Evolutionary conservation across 2,329 filamentous ascomycete genomes (phyloP), one percentile per base, ranked within the genome.

Genomic region (Grosmannia huntii): DNA sequence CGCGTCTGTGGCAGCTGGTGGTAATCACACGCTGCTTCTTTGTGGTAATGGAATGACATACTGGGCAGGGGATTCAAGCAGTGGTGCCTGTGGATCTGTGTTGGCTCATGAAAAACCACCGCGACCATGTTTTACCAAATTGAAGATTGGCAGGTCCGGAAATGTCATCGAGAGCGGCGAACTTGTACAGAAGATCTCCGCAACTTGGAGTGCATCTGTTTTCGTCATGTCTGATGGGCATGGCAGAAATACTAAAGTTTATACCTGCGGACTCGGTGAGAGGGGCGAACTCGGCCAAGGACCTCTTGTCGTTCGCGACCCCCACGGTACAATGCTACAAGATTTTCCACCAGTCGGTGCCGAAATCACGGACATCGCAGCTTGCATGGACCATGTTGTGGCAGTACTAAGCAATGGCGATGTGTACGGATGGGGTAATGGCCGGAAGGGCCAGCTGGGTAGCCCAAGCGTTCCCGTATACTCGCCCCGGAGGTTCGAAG

Each of bases 351-450:
- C 86, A 0, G 10, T 63, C 0, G 80, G 72, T 0, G 77, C 78
- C 0, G 70, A 75, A n/a, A 69, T 95, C 4, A 70, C 81, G 1
- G 80, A 86, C 59, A 67, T 96, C 28, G 75, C 85, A 2, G 86
- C 88, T 12, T 83, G 87, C 36, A 87, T 95, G 76, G 83, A 83
- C 25, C 94, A 99, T 67, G 83, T 84, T 0, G 80, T 95, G 19
- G 82, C 75, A 1, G 80, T 96, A 0, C 71, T 95, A 4, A 80
- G 79, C 50, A 86, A 87, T 67, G 92, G 91, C 0, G 78, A 87
- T 19, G 84, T 85, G 1, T 95, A 87, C 68, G 91, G 90, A 2
- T 97, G 92, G 92, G 94, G 94, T 0, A 89, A 84, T 65, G 86
- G 87, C 16, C 81, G 90, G 27, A 94, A 96, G 67, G 89, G 89